These are phyloP conservation scores for Oryza rufipogon DNA, from an alignment of 176 grass and related monocot species.

Conservation along the genomic window DNA sequence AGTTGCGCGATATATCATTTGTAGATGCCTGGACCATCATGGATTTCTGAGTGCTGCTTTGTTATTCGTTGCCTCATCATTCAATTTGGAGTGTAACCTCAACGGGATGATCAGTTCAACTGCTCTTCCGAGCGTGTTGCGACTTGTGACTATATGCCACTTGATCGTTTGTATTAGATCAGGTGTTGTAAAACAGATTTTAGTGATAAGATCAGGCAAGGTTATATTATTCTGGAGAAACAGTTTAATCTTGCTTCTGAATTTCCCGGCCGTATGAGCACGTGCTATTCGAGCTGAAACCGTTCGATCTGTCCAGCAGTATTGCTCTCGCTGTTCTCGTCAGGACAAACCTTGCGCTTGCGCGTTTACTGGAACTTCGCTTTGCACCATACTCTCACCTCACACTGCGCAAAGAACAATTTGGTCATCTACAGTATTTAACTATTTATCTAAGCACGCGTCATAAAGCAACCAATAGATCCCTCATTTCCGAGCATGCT, in stretches of 20 bases:
- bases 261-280: not conserved
- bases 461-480: not conserved
- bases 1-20: not conserved
- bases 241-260: not conserved
- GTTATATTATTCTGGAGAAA: conserved; percentile 29
- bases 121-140: not conserved
- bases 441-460: not conserved
- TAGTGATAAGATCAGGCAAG: conserved; percentile 11
- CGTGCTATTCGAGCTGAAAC: not conserved
- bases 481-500: not conserved
- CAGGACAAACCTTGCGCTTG: no score
- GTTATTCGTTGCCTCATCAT: conserved; percentile 11
- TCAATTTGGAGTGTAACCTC: conserved; percentile 8
- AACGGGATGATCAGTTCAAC: not conserved
- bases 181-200: conserved; percentile 16
- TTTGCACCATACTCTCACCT: not conserved
- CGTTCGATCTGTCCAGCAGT: not conserved
- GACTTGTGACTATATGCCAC: conserved; percentile 25
- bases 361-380: not conserved
- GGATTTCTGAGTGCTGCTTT: not conserved
- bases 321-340: not conserved
- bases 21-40: conserved; percentile 29
- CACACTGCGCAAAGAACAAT: not conserved
- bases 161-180: conserved; percentile 29
- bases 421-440: no score